phyloP scores from a whole-genome alignment of 768 basidiomycete species.

The Podaxis carcinomalis region DNA sequence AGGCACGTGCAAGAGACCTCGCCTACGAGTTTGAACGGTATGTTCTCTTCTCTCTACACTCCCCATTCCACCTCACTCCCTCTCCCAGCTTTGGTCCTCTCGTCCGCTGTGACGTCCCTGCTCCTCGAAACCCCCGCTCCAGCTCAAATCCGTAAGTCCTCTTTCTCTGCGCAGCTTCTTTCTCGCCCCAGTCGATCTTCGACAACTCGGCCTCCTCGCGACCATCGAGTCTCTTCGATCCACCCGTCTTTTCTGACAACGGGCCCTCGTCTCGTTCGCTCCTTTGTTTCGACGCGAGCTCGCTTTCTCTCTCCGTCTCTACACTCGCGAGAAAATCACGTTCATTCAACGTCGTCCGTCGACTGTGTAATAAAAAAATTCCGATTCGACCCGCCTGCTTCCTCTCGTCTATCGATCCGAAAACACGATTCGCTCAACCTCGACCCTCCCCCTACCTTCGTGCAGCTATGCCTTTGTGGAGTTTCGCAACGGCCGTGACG shows the following conservation, averaged over 20 bases:
- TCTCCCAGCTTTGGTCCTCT: constrained; percentile 70
- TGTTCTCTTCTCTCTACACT: constrained; percentile 15
- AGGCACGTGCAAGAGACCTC: constrained; percentile 79
- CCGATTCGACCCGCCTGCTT: constrained; percentile 1
- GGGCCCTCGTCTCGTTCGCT: background rate
- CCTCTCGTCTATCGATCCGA: constrained; percentile 12
- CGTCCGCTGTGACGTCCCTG: constrained; percentile 87
- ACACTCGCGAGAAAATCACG: constrained; percentile 2
- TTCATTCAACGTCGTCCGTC: constrained; percentile 1
- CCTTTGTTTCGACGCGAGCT: constrained; percentile 7
- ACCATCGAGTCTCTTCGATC: constrained; percentile 24
- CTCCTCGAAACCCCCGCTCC: constrained; percentile 73
- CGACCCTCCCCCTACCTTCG: constrained; percentile 30
- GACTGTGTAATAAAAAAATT: background rate
- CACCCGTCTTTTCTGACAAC: constrained; percentile 8
- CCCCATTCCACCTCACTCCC: background rate
- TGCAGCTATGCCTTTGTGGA: constrained; percentile 37
- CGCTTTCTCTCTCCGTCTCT: constrained; percentile 2
- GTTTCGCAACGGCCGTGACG: constrained; percentile 30
- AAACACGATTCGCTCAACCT: constrained; percentile 16
- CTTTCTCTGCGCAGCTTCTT: constrained; percentile 12
- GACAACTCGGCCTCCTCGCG: constrained; percentile 4
- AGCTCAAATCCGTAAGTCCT: constrained; percentile 79
- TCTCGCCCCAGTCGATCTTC: constrained; percentile 17
- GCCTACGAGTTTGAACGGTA: constrained; percentile 88